These are phyloP conservation scores for Mucor indicus DNA, from an alignment of 371 early-diverging fungal genomes.

Conservation along the genomic window DNA sequence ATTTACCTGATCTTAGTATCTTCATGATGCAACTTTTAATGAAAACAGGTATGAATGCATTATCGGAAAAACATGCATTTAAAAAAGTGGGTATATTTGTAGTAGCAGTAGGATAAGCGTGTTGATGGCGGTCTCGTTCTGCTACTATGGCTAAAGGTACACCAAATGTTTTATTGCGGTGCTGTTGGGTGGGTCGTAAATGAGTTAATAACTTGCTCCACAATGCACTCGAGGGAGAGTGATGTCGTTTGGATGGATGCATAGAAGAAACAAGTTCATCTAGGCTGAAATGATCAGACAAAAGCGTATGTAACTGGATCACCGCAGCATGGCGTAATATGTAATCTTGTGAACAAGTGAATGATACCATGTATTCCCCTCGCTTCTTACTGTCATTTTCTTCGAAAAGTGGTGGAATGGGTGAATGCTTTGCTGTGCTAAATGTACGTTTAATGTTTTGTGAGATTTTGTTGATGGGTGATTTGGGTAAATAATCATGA, in stretches of 20 bases:
- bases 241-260: no score
- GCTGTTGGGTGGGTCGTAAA: slow-evolving; percentile 26
- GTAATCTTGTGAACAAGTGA: slow-evolving; percentile 37
- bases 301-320: slow-evolving; percentile 57
- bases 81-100: no score
- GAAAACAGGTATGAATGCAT: slow-evolving; percentile 76
- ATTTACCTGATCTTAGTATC: slow-evolving; percentile 72
- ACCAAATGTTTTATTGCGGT: slow-evolving; percentile 40
- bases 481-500: no score
- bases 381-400: no score
- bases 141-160: slow-evolving; percentile 24
- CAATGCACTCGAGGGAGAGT: no score
- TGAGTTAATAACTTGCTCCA: slow-evolving; percentile 64
- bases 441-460: slow-evolving; percentile 16
- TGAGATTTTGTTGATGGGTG: not conserved
- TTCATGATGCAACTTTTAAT: slow-evolving; percentile 76
- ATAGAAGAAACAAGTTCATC: slow-evolving; percentile 62
- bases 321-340: slow-evolving; percentile 79
- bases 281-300: slow-evolving; percentile 49
- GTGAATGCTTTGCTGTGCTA: slow-evolving; percentile 4
- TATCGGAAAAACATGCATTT: slow-evolving; percentile 28
- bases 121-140: slow-evolving; percentile 56
- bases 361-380: no score
- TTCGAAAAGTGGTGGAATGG: not conserved
- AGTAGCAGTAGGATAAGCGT: no score